Percentiles rank a stretch among this genome's conserved stretches.
Evolutionary conservation across 2,329 filamentous ascomycete species (phyloP).

Genomic region (Lachnellula suecica): DNA sequence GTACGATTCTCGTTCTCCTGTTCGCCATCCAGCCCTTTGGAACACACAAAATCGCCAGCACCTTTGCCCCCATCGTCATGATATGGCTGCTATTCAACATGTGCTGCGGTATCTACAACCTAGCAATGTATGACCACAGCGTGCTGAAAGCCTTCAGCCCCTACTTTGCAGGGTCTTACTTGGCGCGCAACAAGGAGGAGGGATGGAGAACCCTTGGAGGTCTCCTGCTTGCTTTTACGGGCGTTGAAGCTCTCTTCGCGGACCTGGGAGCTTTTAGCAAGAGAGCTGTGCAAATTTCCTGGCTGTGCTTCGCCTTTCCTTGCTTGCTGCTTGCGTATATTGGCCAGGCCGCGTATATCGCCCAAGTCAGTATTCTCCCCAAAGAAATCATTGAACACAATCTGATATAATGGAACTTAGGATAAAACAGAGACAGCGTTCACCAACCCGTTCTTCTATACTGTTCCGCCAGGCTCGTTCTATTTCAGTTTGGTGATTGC

Average conservation of each 20-base stretch:
- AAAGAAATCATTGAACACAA: not conserved
- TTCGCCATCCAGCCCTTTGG: constrained; percentile 67
- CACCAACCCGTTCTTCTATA: constrained; percentile 73
- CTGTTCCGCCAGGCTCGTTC: constrained; percentile 64
- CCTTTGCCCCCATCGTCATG: constrained; percentile 66
- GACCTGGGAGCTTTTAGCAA: constrained; percentile 74
- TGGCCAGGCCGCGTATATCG: constrained; percentile 75
- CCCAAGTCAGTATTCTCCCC: constrained; percentile 27
- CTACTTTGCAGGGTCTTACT: constrained; percentile 59
- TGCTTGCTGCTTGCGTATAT: constrained; percentile 50
- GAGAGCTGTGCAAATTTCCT: constrained; percentile 69
- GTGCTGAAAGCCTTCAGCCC: constrained; percentile 58
- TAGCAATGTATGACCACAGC: constrained; percentile 49
- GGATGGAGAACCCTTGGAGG: constrained; percentile 70
- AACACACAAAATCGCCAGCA: constrained; percentile 55
- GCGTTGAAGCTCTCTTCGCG: constrained; percentile 76
- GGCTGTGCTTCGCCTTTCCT: constrained; percentile 68
- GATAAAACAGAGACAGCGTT: constrained; percentile 57
- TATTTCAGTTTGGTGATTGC: constrained; percentile 69
- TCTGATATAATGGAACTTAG: not conserved
- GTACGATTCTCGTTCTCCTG: constrained; percentile 62
- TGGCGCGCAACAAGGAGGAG: constrained; percentile 55
- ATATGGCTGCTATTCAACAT: constrained; percentile 66
- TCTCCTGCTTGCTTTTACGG: constrained; percentile 72
- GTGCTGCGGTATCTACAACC: constrained; percentile 63